Base-by-base conservation (phyloP, 139 green algal genomes). In the Coccomyxa sp. region DNA sequence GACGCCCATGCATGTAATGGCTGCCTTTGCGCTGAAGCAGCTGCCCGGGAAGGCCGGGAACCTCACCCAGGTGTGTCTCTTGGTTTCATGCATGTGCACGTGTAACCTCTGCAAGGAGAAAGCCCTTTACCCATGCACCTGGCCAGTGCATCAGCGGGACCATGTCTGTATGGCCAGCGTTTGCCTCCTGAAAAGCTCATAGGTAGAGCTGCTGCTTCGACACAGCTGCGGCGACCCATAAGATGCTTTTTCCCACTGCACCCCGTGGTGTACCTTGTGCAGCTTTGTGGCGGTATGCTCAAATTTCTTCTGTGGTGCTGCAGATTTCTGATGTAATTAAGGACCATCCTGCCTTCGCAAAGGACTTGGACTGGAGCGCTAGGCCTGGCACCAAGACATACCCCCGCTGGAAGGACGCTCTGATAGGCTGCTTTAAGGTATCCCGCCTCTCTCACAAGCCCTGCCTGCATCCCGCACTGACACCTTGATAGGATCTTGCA, bases 341-440 rank as follows among this genome's bases (percentile, higher is more conserved):
- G 73, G 64, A 69, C 22, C 69, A 82, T 22, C 72, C 77, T 12
- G 41, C 64, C 37, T 82, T 80, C 74, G 73, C 70, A 7, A 64
- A 71, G 64, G 54, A 80, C 50, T 77, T 85, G 41, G 81, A 82
- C 77, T 82, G 78, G 55, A 77, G 39, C 16, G 76, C 81, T 2
- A 38, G 81, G 34, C 81, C 82, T 4, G 82, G 82, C 73, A 86
- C 82, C 18, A 86, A 86, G 50, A 86, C 82, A 0, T 86, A 86
- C 73, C 77, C 82, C 1, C 73, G 81, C 39, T 85, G 81, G 81
- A 86, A 86, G 77, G 82, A 86, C 44, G 74, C 82, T 35, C 68
- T 86, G 64, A 64, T 86, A n/a, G 82, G 82, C 24, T 86, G 82
- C 73, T 86, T 86, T 77, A 86, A 86, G 77, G n/a, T n/a, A n/a